Conservation (phyloP, 2,329 filamentous ascomycete genomes). For the Pseudocercospora pini-densiflorae region DNA sequence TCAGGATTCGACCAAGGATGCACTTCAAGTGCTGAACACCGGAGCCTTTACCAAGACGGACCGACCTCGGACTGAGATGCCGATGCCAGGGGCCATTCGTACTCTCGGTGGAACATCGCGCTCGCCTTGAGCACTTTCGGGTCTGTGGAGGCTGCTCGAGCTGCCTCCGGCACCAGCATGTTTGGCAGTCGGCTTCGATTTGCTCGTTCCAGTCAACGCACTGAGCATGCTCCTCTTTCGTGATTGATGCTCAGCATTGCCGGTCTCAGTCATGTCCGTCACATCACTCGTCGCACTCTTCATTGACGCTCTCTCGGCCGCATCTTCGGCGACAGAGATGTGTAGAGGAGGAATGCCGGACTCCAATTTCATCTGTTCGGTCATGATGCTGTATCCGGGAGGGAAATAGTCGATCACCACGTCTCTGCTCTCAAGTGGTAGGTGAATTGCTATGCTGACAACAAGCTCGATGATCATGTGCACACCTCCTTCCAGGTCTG, state of each 20-base stretch:
- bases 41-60: conserved; percentile 56
- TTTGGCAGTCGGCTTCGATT: conserved; percentile 44
- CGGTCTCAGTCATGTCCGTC: conserved; percentile 35
- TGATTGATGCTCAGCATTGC: conserved; percentile 28
- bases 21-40: conserved; percentile 43
- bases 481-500: conserved; percentile 84
- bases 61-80: conserved; percentile 54
- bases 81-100: conserved; percentile 53
- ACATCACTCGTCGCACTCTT: conserved; percentile 43
- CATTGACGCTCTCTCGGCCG: conserved; percentile 47
- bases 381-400: conserved; percentile 72
- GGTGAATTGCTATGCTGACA: conserved; percentile 80
- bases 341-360: conserved; percentile 54
- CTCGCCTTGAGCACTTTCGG: conserved; percentile 47
- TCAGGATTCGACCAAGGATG: conserved; percentile 1
- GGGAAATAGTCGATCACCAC: conserved; percentile 84
- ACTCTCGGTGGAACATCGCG: conserved; percentile 49
- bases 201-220: conserved; percentile 46
- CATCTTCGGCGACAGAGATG: conserved; percentile 48
- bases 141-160: conserved; percentile 44
- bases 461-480: conserved; percentile 93
- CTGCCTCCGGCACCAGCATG: conserved; percentile 41
- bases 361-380: conserved; percentile 85
- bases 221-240: conserved; percentile 50
- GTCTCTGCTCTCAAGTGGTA: conserved; percentile 89